Conservation (phyloP, 2,329 filamentous ascomycete species). For the Ophiocordyceps unilateralis region DNA sequence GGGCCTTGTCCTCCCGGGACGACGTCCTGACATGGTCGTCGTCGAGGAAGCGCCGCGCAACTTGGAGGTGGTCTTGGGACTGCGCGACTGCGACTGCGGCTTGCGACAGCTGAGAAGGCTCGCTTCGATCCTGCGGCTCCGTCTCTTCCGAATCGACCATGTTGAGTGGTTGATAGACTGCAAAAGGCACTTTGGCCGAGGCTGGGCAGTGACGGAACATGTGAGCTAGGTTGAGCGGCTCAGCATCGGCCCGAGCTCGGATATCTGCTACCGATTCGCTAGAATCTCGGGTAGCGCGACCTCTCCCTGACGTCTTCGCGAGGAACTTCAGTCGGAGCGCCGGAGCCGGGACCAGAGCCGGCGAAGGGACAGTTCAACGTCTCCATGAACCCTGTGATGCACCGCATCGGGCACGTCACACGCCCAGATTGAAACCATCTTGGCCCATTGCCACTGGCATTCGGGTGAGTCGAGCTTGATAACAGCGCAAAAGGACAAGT, state of each 20-base stretch:
- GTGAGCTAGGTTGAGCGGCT: not conserved
- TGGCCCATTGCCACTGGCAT: no score
- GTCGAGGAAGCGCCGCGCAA: constrained; percentile 60
- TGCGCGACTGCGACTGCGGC: not conserved
- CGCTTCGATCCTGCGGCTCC: not conserved
- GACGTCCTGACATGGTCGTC: constrained; percentile 56
- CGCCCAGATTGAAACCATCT: not conserved
- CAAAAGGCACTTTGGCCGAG: not conserved
- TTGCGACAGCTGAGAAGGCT: not conserved
- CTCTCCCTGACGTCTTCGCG: not conserved
- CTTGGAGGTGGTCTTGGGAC: constrained; percentile 24
- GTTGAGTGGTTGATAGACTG: not conserved
- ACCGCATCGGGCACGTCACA: not conserved
- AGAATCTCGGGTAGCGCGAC: not conserved
- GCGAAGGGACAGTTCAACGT: no score
- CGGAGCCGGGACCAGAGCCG: not conserved
- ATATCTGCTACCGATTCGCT: no score
- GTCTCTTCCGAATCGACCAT: not conserved
- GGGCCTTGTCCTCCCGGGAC: constrained; percentile 52
- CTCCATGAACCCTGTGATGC: not conserved
- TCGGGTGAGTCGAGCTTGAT: no score
- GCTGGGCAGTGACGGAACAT: not conserved
- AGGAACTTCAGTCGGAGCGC: not conserved
- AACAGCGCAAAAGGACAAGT: no score
- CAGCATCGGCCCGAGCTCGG: not conserved